Percentiles rank a stretch among this genome's conserved stretches.
Evolutionary conservation across 371 early-diverging fungal species (phyloP).

Genomic region (Apophysomyces elegans): DNA sequence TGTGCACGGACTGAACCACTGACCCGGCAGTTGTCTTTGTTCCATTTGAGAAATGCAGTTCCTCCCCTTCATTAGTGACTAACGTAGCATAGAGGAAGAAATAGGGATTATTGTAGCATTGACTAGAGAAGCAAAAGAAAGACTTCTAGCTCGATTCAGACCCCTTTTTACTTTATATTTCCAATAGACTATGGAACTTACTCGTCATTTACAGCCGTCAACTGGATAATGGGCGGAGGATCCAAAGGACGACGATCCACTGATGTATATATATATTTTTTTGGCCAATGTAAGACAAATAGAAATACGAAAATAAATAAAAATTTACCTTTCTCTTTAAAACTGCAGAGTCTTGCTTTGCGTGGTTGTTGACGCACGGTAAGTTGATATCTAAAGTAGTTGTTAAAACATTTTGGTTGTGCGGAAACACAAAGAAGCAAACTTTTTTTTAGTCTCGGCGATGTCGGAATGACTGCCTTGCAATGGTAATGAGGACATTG

Average conservation of each 20-base stretch:
- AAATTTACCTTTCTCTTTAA: constrained; percentile 54
- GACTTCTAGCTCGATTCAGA: constrained; percentile 14
- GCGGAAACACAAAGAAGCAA: constrained; percentile 12
- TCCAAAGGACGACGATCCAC: constrained; percentile 60
- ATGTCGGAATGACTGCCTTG: constrained; percentile 17
- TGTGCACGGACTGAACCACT: constrained; percentile 51
- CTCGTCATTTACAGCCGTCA: constrained; percentile 21
- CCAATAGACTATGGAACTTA: constrained; percentile 15
- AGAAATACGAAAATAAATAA: neutral
- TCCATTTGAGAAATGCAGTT: constrained; percentile 36
- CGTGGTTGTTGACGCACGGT: constrained; percentile 56
- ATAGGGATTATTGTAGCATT: constrained; percentile 39
- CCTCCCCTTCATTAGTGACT: constrained; percentile 26
- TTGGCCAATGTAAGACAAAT: neutral
- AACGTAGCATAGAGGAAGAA: constrained; percentile 50
- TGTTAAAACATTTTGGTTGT: neutral
- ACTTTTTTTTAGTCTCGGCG: constrained; percentile 20
- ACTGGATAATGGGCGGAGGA: constrained; percentile 54
- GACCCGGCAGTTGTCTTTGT: constrained; percentile 49
- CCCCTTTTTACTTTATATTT: constrained; percentile 28
- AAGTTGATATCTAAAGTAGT: constrained; percentile 16
- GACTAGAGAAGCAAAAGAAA: constrained; percentile 14
- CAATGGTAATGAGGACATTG: constrained; percentile 18
- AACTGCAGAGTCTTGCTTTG: constrained; percentile 60
- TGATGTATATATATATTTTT: constrained; percentile 9